Evolutionary conservation across 2,329 filamentous ascomycete species (phyloP), one percentile per base, ranked within the genome.

Genomic region (Helotiales sp.): DNA sequence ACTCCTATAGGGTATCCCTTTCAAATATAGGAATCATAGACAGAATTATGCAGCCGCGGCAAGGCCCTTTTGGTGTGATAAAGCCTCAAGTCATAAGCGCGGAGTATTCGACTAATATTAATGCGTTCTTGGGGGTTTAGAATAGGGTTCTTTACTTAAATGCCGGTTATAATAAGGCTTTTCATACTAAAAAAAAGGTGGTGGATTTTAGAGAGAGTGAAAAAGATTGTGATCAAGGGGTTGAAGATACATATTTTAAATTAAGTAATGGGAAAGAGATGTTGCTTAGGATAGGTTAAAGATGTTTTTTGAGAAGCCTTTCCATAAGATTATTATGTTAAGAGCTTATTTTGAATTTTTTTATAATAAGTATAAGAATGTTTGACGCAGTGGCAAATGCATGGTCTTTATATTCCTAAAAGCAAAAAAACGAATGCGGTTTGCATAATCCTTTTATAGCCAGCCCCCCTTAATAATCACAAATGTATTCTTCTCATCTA

Each of bases 21-120:
- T 66, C 66, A 11, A 62, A 58, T n/a, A 15, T 63, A 17, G 63
- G 66, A 10, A 26, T 68, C 22, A 11, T 65, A 6, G 66, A 68
- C 52, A 57, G 52, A 5, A 45, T 66, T 20, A 32, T 66, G 17
- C 30, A 59, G 24, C 20, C 50, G 4, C 22, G 43, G n/a, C 43
- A 63, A 26, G 49, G 52, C 1, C 2, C 20, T 3, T 63, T 67
- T 17, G 40, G 45, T 8, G 30, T 67, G 6, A 28, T 43, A 1
- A 60, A 67, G 17, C 65, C 65, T 17, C 59, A 54, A 52, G 60
- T 40, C 15, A 22, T 67, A 2, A 60, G 65, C 3, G 43, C 52
- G 2, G 64, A 63, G 32, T 67, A 63, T 15, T 63, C 60, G 15
- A 63, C 65, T 22, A 60, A 60, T 1, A 40, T 63, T 7, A 60